Conservation (phyloP, 1,139 yeast genomes). For the Hansenula lynferdii region DNA sequence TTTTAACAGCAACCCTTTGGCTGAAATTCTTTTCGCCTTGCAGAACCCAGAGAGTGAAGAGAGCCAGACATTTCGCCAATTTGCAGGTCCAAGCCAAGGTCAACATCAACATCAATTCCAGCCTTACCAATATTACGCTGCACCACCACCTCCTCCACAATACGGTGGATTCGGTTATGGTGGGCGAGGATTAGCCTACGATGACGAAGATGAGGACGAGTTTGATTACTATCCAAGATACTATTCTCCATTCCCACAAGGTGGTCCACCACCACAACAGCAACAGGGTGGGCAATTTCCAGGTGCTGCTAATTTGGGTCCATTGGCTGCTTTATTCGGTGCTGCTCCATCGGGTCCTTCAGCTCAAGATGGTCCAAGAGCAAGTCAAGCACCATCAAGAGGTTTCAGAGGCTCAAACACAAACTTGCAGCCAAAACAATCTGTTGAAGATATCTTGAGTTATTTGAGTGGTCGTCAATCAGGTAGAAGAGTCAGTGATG, state of each 20-base stretch:
- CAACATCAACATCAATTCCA: not conserved
- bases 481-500: slow-evolving; percentile 2
- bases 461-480: slow-evolving; percentile 13
- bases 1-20: not conserved
- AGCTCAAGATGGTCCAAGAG: not conserved
- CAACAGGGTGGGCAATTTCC: too few relatives aligned
- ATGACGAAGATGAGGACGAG: slow-evolving; percentile 12
- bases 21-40: slow-evolving; percentile 1
- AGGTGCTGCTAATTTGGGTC: too few relatives aligned
- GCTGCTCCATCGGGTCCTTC: too few relatives aligned
- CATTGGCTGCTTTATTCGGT: not conserved
- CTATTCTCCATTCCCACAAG: slow-evolving; percentile 8
- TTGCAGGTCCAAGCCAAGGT: not conserved
- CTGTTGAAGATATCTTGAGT: slow-evolving; percentile 10
- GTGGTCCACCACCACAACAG: slow-evolving; percentile 3
- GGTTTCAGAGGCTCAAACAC: not conserved
- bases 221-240: slow-evolving; percentile 11
- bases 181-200: too few relatives aligned
- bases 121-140: too few relatives aligned
- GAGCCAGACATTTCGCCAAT: not conserved
- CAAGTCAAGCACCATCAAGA: not conserved
- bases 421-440: slow-evolving; percentile 2
- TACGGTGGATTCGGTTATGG: too few relatives aligned
- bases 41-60: not conserved
- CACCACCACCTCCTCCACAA: not conserved